phyloP scores from a whole-genome alignment of 192 early-diverging fungal species.

The Oehlia diaphana region DNA sequence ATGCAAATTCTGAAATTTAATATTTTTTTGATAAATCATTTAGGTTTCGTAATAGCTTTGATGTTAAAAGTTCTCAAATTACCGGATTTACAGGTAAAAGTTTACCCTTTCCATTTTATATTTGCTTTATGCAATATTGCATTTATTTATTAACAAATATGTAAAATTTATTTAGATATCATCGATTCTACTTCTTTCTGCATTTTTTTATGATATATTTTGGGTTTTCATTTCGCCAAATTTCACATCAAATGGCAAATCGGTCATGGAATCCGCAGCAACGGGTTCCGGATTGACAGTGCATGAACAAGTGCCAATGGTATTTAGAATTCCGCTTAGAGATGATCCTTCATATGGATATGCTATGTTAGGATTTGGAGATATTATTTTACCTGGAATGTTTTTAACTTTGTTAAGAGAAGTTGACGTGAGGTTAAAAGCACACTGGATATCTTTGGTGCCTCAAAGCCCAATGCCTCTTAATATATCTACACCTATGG shows the following conservation, averaged over 20 bases:
- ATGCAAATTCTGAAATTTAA: not conserved
- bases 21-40: not conserved
- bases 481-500: not conserved
- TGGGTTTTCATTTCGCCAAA: conserved; percentile 45
- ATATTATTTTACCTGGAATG: conserved; percentile 42
- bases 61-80: conserved; percentile 41
- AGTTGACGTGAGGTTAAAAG: conserved; percentile 37
- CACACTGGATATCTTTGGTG: conserved; percentile 11
- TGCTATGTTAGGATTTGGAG: conserved; percentile 46
- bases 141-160: not conserved
- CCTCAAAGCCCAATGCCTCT: not conserved
- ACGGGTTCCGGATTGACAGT: conserved; percentile 44
- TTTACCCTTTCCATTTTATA: not conserved
- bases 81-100: conserved; percentile 1
- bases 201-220: conserved; percentile 45
- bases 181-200: conserved; percentile 35
- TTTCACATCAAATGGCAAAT: conserved; percentile 40
- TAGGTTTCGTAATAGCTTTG: conserved; percentile 40
- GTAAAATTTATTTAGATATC: conserved; percentile 33
- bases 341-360: conserved; percentile 29
- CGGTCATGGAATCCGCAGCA: conserved; percentile 45
- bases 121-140: not conserved
- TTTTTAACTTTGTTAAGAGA: conserved; percentile 39
- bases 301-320: conserved; percentile 42
- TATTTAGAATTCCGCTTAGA: conserved; percentile 38